A percentile compares a stretch with the other conserved stretches of the same genome.
These are phyloP conservation scores for Fusarium heterosporum DNA, from an alignment of 2,329 filamentous ascomycete genomes.

Conservation along the genomic window DNA sequence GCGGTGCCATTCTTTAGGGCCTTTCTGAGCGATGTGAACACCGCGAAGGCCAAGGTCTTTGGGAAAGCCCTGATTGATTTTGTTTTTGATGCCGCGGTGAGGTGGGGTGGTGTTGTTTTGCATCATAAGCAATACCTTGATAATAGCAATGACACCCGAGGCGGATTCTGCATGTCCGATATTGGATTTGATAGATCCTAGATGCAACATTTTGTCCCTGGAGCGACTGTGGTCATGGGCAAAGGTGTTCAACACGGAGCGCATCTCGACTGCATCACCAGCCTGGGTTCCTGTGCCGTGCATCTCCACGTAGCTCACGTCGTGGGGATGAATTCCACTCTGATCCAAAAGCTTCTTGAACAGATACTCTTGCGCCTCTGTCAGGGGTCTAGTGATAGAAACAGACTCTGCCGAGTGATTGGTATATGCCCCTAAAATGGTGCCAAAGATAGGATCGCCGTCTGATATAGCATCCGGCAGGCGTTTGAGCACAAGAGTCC, in stretches of 20 bases:
- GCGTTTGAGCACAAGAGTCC: slow-evolving; percentile 60
- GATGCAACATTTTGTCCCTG: slow-evolving; percentile 63
- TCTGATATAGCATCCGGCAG: slow-evolving; percentile 61
- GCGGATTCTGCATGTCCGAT: slow-evolving; percentile 65
- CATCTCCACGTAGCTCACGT: slow-evolving; percentile 88
- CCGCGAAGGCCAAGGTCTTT: not conserved
- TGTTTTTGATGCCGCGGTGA: slow-evolving; percentile 41
- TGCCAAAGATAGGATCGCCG: slow-evolving; percentile 67
- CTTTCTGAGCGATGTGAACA: not conserved
- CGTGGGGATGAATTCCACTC: slow-evolving; percentile 78
- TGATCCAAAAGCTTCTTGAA: slow-evolving; percentile 77
- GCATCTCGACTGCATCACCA: slow-evolving; percentile 86
- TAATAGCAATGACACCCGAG: not conserved
- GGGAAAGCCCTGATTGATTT: not conserved
- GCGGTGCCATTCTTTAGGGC: not conserved
- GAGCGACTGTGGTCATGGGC: slow-evolving; percentile 60
- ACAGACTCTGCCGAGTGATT: slow-evolving; percentile 41
- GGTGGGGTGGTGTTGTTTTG: slow-evolving; percentile 1
- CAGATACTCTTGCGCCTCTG: slow-evolving; percentile 65
- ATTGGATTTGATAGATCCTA: slow-evolving; percentile 74
- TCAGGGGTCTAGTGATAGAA: slow-evolving; percentile 66
- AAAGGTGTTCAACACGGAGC: slow-evolving; percentile 73
- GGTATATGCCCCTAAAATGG: slow-evolving; percentile 38
- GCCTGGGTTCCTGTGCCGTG: slow-evolving; percentile 92
- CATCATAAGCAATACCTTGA: slow-evolving; percentile 9